Evolutionary conservation across 2,329 filamentous ascomycete species (phyloP).

Genomic region (Venturia pyrina): DNA sequence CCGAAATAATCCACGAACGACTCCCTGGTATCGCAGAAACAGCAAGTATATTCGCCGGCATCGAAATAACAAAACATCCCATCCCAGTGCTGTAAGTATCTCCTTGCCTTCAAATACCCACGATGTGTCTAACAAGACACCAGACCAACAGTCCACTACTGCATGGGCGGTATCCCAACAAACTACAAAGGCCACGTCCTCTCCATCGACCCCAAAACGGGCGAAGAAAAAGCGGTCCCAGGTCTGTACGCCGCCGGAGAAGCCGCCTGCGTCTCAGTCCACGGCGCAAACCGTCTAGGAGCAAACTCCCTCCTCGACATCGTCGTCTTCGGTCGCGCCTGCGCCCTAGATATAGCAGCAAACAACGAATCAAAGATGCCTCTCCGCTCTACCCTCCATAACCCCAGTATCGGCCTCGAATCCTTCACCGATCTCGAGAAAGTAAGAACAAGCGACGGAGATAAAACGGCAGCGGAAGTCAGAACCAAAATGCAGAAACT

Average conservation of each 20-base stretch:
- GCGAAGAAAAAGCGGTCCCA: conserved; percentile 32
- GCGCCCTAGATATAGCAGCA: conserved; percentile 31
- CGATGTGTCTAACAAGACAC: conserved; percentile 14
- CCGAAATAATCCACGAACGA: conserved; percentile 37
- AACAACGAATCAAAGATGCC: conserved; percentile 28
- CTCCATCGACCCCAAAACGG: conserved; percentile 25
- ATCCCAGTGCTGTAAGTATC: conserved; percentile 34
- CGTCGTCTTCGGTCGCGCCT: conserved; percentile 40
- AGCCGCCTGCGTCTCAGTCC: conserved; percentile 39
- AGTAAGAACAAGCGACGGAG: conserved; percentile 29
- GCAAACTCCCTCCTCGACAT: conserved; percentile 41
- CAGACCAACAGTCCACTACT: conserved; percentile 40
- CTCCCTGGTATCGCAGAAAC: conserved; percentile 42
- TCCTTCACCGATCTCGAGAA: conserved; percentile 27
- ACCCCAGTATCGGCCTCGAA: conserved; percentile 25
- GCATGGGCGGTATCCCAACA: conserved; percentile 42
- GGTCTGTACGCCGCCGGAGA: conserved; percentile 41
- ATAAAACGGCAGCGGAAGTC: conserved; percentile 27
- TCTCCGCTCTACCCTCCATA: conserved; percentile 22
- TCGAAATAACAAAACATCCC: conserved; percentile 39
- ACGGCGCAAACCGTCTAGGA: conserved; percentile 39
- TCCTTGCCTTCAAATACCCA: conserved; percentile 10
- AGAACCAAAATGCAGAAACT: conserved; percentile 35
- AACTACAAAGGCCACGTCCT: conserved; percentile 40
- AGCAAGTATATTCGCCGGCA: conserved; percentile 39